Evolutionary conservation across 768 basidiomycete species (phyloP).

Genomic region (Calvatia gigantea): DNA sequence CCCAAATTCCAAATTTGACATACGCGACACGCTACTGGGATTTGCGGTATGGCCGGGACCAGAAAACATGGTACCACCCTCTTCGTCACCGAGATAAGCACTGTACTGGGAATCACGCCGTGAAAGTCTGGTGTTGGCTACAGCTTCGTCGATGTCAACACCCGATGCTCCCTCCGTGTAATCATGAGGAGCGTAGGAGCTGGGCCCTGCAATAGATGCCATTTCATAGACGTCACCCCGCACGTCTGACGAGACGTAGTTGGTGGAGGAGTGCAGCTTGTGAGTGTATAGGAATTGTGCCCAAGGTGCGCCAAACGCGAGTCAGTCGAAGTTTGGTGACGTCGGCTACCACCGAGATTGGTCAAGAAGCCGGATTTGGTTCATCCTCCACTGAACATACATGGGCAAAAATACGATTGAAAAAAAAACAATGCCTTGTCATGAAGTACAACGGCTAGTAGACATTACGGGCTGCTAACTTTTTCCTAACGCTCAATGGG

Average conservation of each 20-base stretch:
- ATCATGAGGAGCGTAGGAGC: slow-evolving; percentile 38
- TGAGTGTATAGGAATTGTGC: background rate
- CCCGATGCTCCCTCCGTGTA: slow-evolving; percentile 87
- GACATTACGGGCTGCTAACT: no score
- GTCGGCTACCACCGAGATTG: background rate
- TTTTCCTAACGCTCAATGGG: no score
- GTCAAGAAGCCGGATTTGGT: background rate
- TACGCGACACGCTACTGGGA: slow-evolving; percentile 77
- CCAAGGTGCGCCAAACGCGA: background rate
- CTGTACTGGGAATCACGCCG: slow-evolving; percentile 69
- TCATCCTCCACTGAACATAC: background rate
- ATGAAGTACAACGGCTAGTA: no score
- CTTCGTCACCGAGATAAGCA: slow-evolving; percentile 52
- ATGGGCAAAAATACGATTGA: no score
- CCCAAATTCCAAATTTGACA: slow-evolving; percentile 58
- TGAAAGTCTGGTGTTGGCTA: slow-evolving; percentile 47
- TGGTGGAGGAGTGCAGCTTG: slow-evolving; percentile 18
- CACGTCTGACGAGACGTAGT: slow-evolving; percentile 11
- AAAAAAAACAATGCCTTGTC: no score
- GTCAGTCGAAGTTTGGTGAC: background rate
- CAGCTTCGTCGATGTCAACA: slow-evolving; percentile 63
- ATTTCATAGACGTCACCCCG: slow-evolving; percentile 34
- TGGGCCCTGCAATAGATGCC: slow-evolving; percentile 37
- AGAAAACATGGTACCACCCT: slow-evolving; percentile 69
- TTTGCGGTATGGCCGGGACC: slow-evolving; percentile 69